Evolutionary conservation across 1,139 yeast genomes (phyloP).

Genomic region (Yamadazyma dendronema): DNA sequence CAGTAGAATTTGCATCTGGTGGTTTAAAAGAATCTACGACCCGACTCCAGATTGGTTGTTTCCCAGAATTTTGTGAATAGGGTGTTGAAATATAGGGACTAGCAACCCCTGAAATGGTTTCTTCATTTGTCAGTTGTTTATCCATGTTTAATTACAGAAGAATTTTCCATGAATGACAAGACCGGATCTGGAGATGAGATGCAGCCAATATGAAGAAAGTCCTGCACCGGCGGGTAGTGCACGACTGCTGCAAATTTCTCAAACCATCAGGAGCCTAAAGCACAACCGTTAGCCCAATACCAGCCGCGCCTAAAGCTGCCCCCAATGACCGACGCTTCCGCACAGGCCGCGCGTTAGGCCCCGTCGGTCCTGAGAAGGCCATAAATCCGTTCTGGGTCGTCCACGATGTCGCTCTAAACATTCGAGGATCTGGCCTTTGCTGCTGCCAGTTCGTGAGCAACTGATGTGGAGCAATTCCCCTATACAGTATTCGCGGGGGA

Average conservation of each 20-base stretch:
- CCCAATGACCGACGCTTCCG: too few species aligned
- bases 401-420: too few species aligned
- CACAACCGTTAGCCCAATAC: not conserved
- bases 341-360: too few species aligned
- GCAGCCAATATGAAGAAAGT: constrained; percentile 1
- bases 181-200: not conserved
- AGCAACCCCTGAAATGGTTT: not conserved
- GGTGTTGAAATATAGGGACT: not conserved
- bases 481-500: too few species aligned
- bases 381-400: too few species aligned
- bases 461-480: too few species aligned
- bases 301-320: too few species aligned
- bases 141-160: not conserved
- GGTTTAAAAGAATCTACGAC: constrained; percentile 37
- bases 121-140: not conserved
- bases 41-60: constrained; percentile 20
- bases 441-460: too few species aligned
- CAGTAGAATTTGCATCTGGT: constrained; percentile 15
- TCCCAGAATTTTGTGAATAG: not conserved
- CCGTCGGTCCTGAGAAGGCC: too few species aligned
- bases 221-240: not conserved
- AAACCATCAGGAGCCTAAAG: not conserved
- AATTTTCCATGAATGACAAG: not conserved
- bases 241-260: not conserved
- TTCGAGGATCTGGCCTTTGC: too few species aligned